Base-by-base conservation (phyloP, 345 rosid species). In the Gossypium bickii region DNA sequence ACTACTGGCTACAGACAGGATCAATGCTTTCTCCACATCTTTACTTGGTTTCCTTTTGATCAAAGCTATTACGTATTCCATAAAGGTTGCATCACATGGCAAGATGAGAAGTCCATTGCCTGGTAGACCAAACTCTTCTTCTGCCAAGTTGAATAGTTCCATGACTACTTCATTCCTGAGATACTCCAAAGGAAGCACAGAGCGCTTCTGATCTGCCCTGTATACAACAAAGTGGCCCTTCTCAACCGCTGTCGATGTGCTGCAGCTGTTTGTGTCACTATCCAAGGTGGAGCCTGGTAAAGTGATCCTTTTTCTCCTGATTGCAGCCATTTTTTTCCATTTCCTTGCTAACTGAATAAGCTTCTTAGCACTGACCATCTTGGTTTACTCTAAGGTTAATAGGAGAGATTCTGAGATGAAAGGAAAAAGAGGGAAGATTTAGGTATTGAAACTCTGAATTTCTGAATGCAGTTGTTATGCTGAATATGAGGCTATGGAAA, bases 1-100 rank as follows among this genome's bases (percentile, higher is more conserved):
- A 13, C 49, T 13, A 13, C 45, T 55, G 20, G 75, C 24, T 58
- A 80, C 5, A 1, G 76, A 78, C 22, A 16, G 5, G 38, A 78
- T 64, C 67, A 83, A 61, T 65, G 82, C 82, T 2, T 71, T 74
- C 63, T 80, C 70, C 38, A 53, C 7, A 3, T 38, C 74, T 63
- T 68, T 67, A 38, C 72, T 77, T 1, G 75, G 55, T 16, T 22
- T 20, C 1, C 61, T 56, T 27, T 74, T 29, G 65, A 76, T 59
- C 6, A 79, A 59, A 12, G 81, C 61, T 34, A 83, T 52, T 44
- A 71, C 43, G 2, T 62, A 74, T 9, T 75, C 81, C 76, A 79
- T 71, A 64, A 75, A 79, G 8, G 16, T 58, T 58, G 62, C 62
- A 22, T 58, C 62, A 12, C 34, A 58, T 20, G 62, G 62, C 34